A percentile compares a stretch with the other conserved stretches of the same genome.
These are phyloP conservation scores for Geranium rotundifolium DNA, from an alignment of 345 rosid genomes.

Conservation along the genomic window DNA sequence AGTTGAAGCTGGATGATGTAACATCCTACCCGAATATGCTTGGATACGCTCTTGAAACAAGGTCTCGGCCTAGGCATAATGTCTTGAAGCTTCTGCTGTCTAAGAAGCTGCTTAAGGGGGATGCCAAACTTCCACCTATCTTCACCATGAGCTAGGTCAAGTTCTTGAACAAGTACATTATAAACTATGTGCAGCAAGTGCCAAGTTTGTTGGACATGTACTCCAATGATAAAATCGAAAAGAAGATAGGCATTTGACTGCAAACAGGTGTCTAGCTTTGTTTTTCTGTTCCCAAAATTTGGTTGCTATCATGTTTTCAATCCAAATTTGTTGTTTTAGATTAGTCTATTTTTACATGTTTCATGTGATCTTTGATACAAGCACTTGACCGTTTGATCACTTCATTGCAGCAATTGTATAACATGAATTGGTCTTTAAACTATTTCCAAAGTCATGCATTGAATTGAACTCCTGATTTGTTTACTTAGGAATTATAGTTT, in stretches of 20 bases:
- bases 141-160: conserved; percentile 2
- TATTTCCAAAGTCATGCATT: too few relatives aligned
- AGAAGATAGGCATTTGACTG: background rate
- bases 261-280: background rate
- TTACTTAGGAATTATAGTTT: too few relatives aligned
- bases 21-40: background rate
- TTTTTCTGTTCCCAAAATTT: too few relatives aligned
- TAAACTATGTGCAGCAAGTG: conserved; percentile 2
- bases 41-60: conserved; percentile 7
- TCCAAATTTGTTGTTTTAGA: too few relatives aligned
- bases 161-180: conserved; percentile 14
- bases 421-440: too few relatives aligned
- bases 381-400: too few relatives aligned
- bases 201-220: conserved; percentile 18
- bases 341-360: too few relatives aligned
- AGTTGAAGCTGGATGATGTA: conserved; percentile 2
- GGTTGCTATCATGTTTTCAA: too few relatives aligned
- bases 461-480: too few relatives aligned
- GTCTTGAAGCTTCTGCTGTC: conserved; percentile 15
- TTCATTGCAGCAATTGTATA: too few relatives aligned
- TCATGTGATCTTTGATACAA: too few relatives aligned
- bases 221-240: too few relatives aligned
- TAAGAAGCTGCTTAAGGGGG: conserved; percentile 14
- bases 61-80: conserved; percentile 15
- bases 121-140: background rate